phyloP scores from a whole-genome alignment of 2,329 filamentous ascomycete genomes.

The Aspergillus alliaceus region DNA sequence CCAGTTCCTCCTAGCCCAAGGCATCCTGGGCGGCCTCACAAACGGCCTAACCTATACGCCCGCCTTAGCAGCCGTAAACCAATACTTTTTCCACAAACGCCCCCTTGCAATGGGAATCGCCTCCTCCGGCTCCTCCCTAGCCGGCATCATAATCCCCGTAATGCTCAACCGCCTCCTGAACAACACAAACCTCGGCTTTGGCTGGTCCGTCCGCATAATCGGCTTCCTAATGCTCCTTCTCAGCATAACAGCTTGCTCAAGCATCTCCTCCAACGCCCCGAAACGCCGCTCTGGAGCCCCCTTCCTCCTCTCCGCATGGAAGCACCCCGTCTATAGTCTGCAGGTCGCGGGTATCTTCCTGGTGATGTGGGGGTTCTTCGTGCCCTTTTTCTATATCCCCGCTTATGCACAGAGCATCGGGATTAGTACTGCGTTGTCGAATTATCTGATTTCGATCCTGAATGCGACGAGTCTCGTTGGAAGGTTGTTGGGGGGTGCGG shows the following conservation, averaged over 20 bases:
- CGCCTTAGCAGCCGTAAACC: slow-evolving; percentile 46
- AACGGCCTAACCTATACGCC: slow-evolving; percentile 48
- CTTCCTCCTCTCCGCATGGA: not conserved
- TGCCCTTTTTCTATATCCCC: slow-evolving; percentile 29
- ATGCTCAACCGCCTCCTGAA: slow-evolving; percentile 51
- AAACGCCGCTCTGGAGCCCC: too few species aligned
- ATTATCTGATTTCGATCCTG: not conserved
- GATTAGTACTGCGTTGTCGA: too few species aligned
- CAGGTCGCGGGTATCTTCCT: slow-evolving; percentile 15
- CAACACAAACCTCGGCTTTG: slow-evolving; percentile 45
- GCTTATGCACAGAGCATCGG: too few species aligned
- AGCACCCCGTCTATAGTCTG: not conserved
- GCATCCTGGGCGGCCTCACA: slow-evolving; percentile 14
- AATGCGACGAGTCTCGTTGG: not conserved
- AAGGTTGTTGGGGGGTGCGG: too few species aligned
- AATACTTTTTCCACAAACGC: slow-evolving; percentile 52
- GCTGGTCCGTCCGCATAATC: slow-evolving; percentile 55
- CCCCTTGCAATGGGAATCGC: slow-evolving; percentile 50
- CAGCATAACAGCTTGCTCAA: slow-evolving; percentile 20
- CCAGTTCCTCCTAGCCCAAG: slow-evolving; percentile 47
- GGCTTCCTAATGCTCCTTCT: slow-evolving; percentile 53
- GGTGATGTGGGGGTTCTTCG: slow-evolving; percentile 24
- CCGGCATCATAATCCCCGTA: slow-evolving; percentile 55
- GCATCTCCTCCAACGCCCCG: too few species aligned
- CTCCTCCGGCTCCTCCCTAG: slow-evolving; percentile 51